These are phyloP conservation scores for Candida patagonica DNA, from an alignment of 805 yeast genomes.

Conservation along the genomic window DNA sequence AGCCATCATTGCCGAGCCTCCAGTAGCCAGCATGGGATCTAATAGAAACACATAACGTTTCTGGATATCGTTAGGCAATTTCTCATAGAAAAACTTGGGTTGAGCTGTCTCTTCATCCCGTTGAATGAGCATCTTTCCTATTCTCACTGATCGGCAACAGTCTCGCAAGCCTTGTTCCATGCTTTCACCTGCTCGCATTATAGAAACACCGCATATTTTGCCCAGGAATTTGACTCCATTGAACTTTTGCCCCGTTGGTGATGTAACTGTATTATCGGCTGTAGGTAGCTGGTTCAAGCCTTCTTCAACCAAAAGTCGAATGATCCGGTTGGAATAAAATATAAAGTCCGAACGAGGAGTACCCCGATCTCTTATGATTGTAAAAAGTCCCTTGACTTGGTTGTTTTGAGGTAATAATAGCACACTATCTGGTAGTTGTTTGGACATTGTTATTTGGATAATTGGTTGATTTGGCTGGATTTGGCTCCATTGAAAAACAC, in stretches of 20 bases:
- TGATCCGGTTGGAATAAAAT: constrained; percentile 90
- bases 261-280: constrained; percentile 51
- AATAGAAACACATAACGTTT: constrained; percentile 82
- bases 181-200: constrained; percentile 97
- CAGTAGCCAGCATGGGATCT: constrained; percentile 98
- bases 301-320: constrained; percentile 86
- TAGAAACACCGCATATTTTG: constrained; percentile 95
- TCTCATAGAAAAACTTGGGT: constrained; percentile 87
- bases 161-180: constrained; percentile 99
- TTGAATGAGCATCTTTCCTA: constrained; percentile 94
- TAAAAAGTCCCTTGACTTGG: constrained; percentile 75
- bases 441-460: not conserved
- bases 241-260: constrained; percentile 58
- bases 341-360: constrained; percentile 89
- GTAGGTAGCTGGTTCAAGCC: constrained; percentile 93
- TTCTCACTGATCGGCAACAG: constrained; percentile 91
- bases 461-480: too few species aligned
- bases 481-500: too few species aligned
- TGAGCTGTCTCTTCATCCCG: constrained; percentile 96
- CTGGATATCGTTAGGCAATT: constrained; percentile 85
- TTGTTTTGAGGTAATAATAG: constrained; percentile 58
- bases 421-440: not conserved
- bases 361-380: constrained; percentile 67
- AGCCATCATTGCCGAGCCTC: constrained; percentile 97
- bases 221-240: constrained; percentile 79